Evolutionary conservation across 2,329 filamentous ascomycete genomes (phyloP).

Genomic region (Hirsutella minnesotensis): DNA sequence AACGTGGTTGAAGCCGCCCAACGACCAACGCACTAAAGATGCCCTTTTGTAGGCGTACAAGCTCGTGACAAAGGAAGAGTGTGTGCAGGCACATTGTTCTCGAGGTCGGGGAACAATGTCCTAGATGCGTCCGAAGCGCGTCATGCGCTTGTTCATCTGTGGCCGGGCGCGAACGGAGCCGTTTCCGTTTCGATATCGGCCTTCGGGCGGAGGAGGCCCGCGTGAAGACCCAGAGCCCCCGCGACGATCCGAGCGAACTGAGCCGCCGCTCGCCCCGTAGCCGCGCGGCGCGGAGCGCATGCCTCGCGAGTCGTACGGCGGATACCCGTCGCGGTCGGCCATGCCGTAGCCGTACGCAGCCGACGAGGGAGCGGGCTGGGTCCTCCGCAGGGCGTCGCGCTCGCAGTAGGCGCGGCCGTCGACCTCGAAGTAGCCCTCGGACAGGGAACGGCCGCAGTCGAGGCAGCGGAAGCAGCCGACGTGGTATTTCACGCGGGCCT

Average conservation of each 20-base stretch:
- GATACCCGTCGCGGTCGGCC: slow-evolving; percentile 5
- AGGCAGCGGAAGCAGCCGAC: slow-evolving; percentile 75
- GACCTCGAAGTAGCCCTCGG: slow-evolving; percentile 86
- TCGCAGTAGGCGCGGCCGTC: slow-evolving; percentile 74
- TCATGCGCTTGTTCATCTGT: slow-evolving; percentile 51
- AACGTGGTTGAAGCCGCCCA: too few species aligned
- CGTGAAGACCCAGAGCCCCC: not conserved
- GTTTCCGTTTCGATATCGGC: not conserved
- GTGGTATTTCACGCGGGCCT: slow-evolving; percentile 68
- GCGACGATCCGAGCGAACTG: not conserved
- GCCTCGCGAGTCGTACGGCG: not conserved
- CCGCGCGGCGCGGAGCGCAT: not conserved
- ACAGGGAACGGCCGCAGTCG: slow-evolving; percentile 62
- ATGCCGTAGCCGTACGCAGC: not conserved
- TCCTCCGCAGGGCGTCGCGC: slow-evolving; percentile 59
- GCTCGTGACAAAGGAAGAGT: too few species aligned
- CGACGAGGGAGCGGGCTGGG: slow-evolving; percentile 20
- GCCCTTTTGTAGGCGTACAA: too few species aligned
- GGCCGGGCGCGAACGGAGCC: slow-evolving; percentile 12
- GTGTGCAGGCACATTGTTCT: not conserved
- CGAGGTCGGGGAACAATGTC: not conserved
- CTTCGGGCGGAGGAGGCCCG: not conserved
- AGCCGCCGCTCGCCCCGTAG: not conserved
- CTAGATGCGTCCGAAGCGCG: slow-evolving; percentile 31
- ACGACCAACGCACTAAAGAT: too few species aligned